Base-by-base conservation (phyloP, 257 asterid species). In the Plantago ovata region DNA sequence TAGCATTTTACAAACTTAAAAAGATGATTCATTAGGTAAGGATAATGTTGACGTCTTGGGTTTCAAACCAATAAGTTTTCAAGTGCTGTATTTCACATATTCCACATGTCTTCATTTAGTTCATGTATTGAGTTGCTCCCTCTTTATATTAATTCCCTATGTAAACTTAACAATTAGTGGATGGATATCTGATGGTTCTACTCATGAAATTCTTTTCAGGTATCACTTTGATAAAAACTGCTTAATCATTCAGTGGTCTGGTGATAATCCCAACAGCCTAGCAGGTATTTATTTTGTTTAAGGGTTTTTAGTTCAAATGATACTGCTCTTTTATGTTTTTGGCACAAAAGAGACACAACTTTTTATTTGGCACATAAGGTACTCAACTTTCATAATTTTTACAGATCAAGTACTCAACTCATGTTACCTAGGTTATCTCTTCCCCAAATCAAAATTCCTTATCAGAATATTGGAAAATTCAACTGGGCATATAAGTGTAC, bases 211-310 rank as follows among this genome's bases (percentile, higher is more conserved):
- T 69, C 50, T 61, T 24, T 73, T 55, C 89, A 91, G 98, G 91
- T 87, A 85, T 72, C 69, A 73, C 36, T 88, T 92, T 51, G 81
- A 84, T 79, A 77, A 81, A 63, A 76, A 77, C 61, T 88, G 96
- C 73, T 65, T 82, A 44, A 61, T 88, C 53, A 71, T 89, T 69
- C 93, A 92, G 49, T 92, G 96, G 96, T 92, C 96, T 60, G 98
- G 98, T 49, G 96, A 92, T 79, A 92, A 92, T 69, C 98, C 98
- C 41, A 92, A 92, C 84, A 92, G 98, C 81, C 73, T 92, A 62
- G 98, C 96, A 69, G 98, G 98, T 91, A 58, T 41, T 14, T 52
- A 38, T 40, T 53, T 19, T n/a, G n/a, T n/a, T n/a, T n/a, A n/a
- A n/a, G n/a, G n/a, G n/a, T n/a, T n/a, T n/a, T n/a, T n/a, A n/a